Evolutionary conservation across 345 rosid genomes (phyloP).

Genomic region (Anastatica hierochuntica): DNA sequence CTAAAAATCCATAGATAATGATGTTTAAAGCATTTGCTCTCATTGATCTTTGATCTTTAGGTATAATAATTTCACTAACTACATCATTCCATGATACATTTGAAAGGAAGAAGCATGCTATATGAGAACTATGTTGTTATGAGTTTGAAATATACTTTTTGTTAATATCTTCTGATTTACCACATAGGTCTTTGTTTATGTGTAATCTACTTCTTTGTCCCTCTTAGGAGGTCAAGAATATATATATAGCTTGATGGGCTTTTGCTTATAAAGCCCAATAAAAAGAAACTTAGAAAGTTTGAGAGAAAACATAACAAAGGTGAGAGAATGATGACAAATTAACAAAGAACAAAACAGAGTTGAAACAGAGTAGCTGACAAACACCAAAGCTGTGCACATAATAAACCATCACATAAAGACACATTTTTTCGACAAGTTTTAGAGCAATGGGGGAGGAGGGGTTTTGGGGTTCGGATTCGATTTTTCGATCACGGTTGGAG

Average conservation of each 20-base stretch:
- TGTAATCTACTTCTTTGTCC: background rate
- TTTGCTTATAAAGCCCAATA: too few relatives aligned
- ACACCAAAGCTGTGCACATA: slow-evolving; percentile 27
- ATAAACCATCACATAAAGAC: background rate
- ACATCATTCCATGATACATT: slow-evolving; percentile 14
- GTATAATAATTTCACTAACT: background rate
- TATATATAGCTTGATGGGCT: too few relatives aligned
- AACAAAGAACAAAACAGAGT: background rate
- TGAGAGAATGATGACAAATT: background rate
- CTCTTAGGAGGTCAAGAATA: slow-evolving; percentile 5
- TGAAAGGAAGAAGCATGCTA: background rate
- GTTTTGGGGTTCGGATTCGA: background rate
- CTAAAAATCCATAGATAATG: background rate
- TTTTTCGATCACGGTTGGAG: too few relatives aligned
- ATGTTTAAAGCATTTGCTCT: slow-evolving; percentile 6
- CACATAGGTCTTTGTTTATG: background rate
- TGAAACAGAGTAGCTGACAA: slow-evolving; percentile 18
- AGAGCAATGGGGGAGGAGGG: slow-evolving; percentile 4
- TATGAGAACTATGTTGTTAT: slow-evolving; percentile 3
- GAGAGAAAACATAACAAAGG: background rate
- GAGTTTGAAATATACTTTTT: background rate
- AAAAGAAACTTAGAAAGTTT: too few relatives aligned
- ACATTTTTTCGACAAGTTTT: slow-evolving; percentile 20
- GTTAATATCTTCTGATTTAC: background rate
- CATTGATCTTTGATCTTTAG: slow-evolving; percentile 11